phyloP scores from a whole-genome alignment of 495 filamentous ascomycete genomes.

The Podospora conica region DNA sequence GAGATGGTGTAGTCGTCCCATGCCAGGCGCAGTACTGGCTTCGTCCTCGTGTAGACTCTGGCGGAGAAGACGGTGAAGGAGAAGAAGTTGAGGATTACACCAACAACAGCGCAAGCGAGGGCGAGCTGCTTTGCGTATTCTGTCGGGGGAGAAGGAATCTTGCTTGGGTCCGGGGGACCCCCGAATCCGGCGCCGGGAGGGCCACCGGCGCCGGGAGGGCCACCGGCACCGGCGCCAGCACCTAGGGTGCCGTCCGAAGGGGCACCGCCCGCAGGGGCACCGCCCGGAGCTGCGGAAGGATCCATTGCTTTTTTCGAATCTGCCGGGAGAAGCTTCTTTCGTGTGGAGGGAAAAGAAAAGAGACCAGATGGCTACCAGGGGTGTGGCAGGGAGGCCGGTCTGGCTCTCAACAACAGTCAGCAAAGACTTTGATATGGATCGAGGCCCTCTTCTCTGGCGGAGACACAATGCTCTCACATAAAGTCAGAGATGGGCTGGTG shows the following conservation, averaged over 20 bases:
- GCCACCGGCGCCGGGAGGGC: background rate
- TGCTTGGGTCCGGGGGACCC: constrained; percentile 6
- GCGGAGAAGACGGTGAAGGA: constrained; percentile 13
- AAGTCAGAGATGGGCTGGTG: background rate
- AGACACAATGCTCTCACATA: background rate
- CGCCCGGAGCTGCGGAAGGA: background rate
- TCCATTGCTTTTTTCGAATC: background rate
- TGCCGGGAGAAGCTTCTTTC: background rate
- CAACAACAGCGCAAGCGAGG: constrained; percentile 6
- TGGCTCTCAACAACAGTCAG: background rate
- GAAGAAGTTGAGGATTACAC: constrained; percentile 16
- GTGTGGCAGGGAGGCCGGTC: background rate
- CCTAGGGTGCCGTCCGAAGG: background rate
- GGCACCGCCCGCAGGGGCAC: background rate
- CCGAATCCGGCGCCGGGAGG: background rate
- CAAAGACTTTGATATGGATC: background rate
- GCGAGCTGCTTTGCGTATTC: constrained; percentile 3
- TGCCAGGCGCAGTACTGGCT: constrained; percentile 12
- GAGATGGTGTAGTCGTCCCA: constrained; percentile 19
- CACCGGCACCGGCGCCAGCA: too few relatives aligned
- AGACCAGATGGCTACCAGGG: background rate
- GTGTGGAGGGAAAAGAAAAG: background rate
- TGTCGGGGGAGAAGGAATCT: constrained; percentile 16
- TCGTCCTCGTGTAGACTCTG: constrained; percentile 8
- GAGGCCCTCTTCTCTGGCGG: background rate